Base-by-base conservation (phyloP, 108 stramenopile genomes). In the Cyclotella choctawhatcheeana region DNA sequence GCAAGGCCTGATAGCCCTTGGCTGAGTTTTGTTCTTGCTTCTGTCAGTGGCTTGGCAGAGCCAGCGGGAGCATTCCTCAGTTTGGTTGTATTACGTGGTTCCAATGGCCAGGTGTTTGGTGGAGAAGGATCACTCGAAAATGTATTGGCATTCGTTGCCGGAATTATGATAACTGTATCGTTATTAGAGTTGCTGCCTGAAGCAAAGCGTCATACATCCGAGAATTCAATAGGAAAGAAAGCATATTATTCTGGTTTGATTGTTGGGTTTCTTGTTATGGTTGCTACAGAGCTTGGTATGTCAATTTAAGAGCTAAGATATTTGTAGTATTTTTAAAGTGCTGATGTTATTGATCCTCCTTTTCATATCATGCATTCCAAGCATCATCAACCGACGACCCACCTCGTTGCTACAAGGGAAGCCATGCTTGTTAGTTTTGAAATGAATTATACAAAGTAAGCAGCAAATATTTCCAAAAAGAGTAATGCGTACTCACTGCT, bases 91-190 rank as follows among this genome's bases (percentile, higher is more conserved):
- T 55, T 90, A 44, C 59, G 62, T 34, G 69, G 69, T 18, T 25
- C 69, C n/a, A 59, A 55, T 56, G 50, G 45, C 25, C 21, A 35
- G 5, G 44, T 58, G 51, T 52, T 52, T 17, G 71, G 40, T 2
- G 69, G 47, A 22, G 66, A 64, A n/a, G 74, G 77, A 34, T 74
- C 81, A 14, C 71, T 94, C 78, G 86, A 89, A 54, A 90, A 90
- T 85, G 86, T 94, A 0, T 69, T 94, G 77, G 84, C 88, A 3
- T 89, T 84, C 73, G 92, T 93, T 27, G 89, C 92, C n/a, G 92
- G 92, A 25, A 83, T 93, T 58, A 93, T 93, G 92, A 86, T 85
- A 48, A 89, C 77, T 73, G 92, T 93, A 25, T 84, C 92, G 0
- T 10, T 93, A 2, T 50, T 79, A 33, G 92, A 90, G 74, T 76